Base-by-base conservation (phyloP, 352 stramenopile genomes). In the Phytophthora sojae region DNA sequence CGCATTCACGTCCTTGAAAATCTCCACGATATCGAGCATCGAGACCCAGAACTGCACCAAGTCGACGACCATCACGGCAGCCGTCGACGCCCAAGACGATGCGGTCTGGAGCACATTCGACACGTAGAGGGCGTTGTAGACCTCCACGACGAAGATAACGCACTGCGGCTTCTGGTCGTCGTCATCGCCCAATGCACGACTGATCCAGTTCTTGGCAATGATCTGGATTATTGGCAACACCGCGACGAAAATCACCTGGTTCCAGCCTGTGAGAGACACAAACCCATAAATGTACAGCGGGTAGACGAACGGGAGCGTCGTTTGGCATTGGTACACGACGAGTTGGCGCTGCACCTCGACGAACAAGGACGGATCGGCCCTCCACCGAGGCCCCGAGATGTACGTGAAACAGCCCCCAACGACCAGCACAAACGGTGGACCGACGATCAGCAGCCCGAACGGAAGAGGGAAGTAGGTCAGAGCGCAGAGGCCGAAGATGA, bases 111-210 rank as follows among this genome's bases (percentile, higher is more conserved):
- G 77, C n/a, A 74, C 78, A 14, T 69, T 73, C 0, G 82, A 67
- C 1, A 88, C 73, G 21, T 74, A 89, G 0, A 89, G 49, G 26
- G 81, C 57, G 52, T 86, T 75, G 58, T 82, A 89, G 17, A 89
- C 57, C 55, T 89, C 76, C 25, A 81, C 73, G 35, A 83, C 80
- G 66, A 89, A 83, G 17, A 85, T 73, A 1, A 86, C 69, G 4
- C 70, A 66, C 51, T 89, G 64, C 0, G 79, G 71, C 26, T 82
- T 82, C 23, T 67, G 32, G 32, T 83, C 74, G 15, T 72, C n/a
- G 12, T 74, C 58, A 21, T 61, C 37, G 14, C 29, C 35, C 3
- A 76, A 45, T 19, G 60, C 49, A 9, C 42, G 42, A 23, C 69
- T 72, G 44, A 75, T 83, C 62, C 60, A 69, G 61, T 87, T 86